Conservation (phyloP, 768 basidiomycete species). For the Rhodotorula graminis region DNA sequence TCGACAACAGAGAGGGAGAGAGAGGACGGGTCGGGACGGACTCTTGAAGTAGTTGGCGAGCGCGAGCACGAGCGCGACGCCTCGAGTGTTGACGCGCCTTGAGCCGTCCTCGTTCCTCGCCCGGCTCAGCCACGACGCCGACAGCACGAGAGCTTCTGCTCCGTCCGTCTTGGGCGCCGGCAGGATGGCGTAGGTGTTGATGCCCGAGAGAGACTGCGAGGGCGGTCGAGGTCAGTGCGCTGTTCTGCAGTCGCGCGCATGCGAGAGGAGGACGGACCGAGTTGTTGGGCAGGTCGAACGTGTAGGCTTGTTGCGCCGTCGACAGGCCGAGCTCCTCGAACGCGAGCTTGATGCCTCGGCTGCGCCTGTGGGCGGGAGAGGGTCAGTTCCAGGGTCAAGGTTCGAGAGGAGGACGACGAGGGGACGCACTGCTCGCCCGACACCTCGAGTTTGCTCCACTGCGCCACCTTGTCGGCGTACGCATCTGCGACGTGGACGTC, state of each 20-base stretch:
- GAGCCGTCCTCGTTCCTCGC: slow-evolving; percentile 18
- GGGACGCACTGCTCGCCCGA: slow-evolving; percentile 57
- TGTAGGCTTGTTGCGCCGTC: slow-evolving; percentile 65
- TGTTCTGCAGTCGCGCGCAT: not conserved
- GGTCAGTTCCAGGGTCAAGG: slow-evolving; percentile 2
- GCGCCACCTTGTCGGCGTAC: slow-evolving; percentile 61
- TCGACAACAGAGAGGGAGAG: not conserved
- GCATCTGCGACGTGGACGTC: slow-evolving; percentile 80
- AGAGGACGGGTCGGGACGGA: slow-evolving; percentile 44
- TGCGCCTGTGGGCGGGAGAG: slow-evolving; percentile 55
- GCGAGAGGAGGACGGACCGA: slow-evolving; percentile 51
- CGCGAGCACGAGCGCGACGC: slow-evolving; percentile 75
- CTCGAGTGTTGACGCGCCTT: slow-evolving; percentile 64
- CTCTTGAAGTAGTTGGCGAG: slow-evolving; percentile 80
- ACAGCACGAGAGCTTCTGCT: slow-evolving; percentile 82
- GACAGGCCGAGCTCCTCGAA: slow-evolving; percentile 71
- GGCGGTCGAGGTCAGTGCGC: not conserved
- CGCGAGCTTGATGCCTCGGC: slow-evolving; percentile 58
- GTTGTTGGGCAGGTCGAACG: slow-evolving; percentile 51
- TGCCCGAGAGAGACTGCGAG: slow-evolving; percentile 58
- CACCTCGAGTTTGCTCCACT: slow-evolving; percentile 52
- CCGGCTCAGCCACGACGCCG: slow-evolving; percentile 80
- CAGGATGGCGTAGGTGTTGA: slow-evolving; percentile 76
- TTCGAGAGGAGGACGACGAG: slow-evolving; percentile 39
- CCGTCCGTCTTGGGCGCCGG: slow-evolving; percentile 86